Conservation (phyloP, 2,329 filamentous ascomycete genomes). For the Purpureocillium takamizusanense region DNA sequence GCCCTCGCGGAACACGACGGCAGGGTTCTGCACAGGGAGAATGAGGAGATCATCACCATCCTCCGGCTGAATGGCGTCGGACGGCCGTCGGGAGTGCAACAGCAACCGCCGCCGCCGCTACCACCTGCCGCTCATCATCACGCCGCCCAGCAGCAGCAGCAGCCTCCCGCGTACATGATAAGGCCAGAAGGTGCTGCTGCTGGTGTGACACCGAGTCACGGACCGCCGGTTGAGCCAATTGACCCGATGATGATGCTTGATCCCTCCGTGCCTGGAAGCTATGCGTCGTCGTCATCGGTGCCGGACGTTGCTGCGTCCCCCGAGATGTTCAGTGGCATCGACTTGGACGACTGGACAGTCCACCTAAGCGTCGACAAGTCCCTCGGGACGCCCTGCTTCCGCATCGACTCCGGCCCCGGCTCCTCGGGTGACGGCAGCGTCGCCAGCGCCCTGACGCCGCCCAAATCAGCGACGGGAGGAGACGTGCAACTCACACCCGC, state of each 20-base stretch:
- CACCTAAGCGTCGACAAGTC: conserved; percentile 30
- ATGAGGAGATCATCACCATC: conserved; percentile 29
- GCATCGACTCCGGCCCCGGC: conserved; percentile 20
- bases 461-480: conserved; percentile 6
- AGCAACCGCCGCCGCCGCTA: too few species aligned
- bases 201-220: too few species aligned
- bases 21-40: conserved; percentile 27
- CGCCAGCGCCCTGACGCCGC: conserved; percentile 10
- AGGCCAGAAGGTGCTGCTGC: too few species aligned
- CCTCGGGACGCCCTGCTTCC: conserved; percentile 33
- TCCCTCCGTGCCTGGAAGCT: neutral
- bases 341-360: conserved; percentile 28
- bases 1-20: conserved; percentile 30
- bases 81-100: too few species aligned
- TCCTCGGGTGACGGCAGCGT: conserved; percentile 7
- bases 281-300: neutral
- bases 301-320: conserved; percentile 2
- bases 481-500: conserved; percentile 21
- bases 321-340: conserved; percentile 23
- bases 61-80: conserved; percentile 16
- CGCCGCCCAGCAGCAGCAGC: too few species aligned
- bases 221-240: conserved; percentile 2
- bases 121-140: too few species aligned
- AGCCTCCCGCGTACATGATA: too few species aligned
- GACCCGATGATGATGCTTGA: neutral